Evolutionary conservation across 108 stramenopile genomes (phyloP).

Genomic region (Epithemia pelagica): DNA sequence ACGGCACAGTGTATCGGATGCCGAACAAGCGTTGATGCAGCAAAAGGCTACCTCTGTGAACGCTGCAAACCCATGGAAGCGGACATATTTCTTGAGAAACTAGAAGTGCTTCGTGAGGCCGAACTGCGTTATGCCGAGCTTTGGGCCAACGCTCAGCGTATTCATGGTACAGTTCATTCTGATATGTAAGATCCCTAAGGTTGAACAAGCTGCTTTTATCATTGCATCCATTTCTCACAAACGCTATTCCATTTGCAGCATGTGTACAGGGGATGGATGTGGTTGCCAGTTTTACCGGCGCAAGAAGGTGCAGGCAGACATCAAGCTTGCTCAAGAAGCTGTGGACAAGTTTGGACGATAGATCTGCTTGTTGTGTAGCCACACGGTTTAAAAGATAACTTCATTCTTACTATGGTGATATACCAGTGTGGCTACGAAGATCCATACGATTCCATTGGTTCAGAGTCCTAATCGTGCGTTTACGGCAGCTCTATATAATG

Average conservation of each 20-base stretch:
- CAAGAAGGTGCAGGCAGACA: constrained; percentile 96
- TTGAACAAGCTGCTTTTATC: too few relatives aligned
- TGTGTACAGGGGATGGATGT: constrained; percentile 98
- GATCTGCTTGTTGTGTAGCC: constrained; percentile 6
- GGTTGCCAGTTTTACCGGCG: constrained; percentile 97
- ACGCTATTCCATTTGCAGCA: constrained; percentile 8
- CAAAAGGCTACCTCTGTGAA: constrained; percentile 85
- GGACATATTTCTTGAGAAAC: constrained; percentile 89
- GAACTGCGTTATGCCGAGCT: constrained; percentile 83
- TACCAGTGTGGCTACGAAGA: too few relatives aligned
- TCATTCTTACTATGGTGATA: background rate
- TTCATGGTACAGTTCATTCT: constrained; percentile 96
- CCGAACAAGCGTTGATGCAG: constrained; percentile 78
- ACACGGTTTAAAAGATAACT: background rate
- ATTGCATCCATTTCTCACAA: background rate
- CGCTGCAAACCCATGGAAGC: constrained; percentile 83
- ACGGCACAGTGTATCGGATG: constrained; percentile 95
- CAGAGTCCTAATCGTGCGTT: background rate
- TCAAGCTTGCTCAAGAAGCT: constrained; percentile 82
- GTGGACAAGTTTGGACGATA: constrained; percentile 91
- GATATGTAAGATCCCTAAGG: constrained; percentile 77
- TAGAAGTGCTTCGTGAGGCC: constrained; percentile 71
- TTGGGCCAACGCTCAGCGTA: constrained; percentile 94
- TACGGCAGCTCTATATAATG: too few relatives aligned
- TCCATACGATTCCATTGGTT: background rate